Evolutionary conservation across 192 early-diverging fungal genomes (phyloP), one percentile per base, ranked within the genome.

Genomic region (Podila epicladia): DNA sequence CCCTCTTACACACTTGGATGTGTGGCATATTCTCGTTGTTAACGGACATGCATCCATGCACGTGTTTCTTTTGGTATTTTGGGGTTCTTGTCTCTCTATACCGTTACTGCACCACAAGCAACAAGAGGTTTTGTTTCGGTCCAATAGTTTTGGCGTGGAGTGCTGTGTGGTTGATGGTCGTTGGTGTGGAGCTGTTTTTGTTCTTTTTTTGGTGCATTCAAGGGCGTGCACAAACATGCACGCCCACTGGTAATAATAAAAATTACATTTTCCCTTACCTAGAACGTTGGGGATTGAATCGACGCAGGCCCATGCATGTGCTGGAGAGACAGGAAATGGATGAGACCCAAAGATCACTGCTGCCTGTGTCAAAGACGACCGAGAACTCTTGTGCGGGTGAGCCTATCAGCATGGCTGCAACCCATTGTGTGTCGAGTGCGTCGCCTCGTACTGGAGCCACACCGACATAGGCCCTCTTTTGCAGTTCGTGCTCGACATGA

Each of bases 291-390:
- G 78, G 73, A 60, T 84, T 82, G 68, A 85, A 91, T 17, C 87
- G 88, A 17, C 75, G 67, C 51, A 86, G 85, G 24, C 60, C 62
- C 22, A 60, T 55, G 57, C 88, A 89, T 7, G 80, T 83, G 0
- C 55, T 28, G 1, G 88, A 86, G 50, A 85, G 78, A 82, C 89
- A 90, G 45, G 83, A 74, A 9, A 74, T 65, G 0, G 87, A 87
- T 4, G 90, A 84, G 15, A 90, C 83, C 89, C 89, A 90, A 69
- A 89, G 83, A 58, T 90, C 89, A 6, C 85, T 85, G 71, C 85
- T 87, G 49, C 89, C 89, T 0, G 89, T 90, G 59, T 90, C 89
- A 68, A 90, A 89, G 22, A 90, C 87, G 17, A 90, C 88, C 9
- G 76, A 74, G 59, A 90, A 90, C 62, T 63, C 77, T 67, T 90